phyloP scores from a whole-genome alignment of 768 basidiomycete genomes.

The Podaxis pistillaris region DNA sequence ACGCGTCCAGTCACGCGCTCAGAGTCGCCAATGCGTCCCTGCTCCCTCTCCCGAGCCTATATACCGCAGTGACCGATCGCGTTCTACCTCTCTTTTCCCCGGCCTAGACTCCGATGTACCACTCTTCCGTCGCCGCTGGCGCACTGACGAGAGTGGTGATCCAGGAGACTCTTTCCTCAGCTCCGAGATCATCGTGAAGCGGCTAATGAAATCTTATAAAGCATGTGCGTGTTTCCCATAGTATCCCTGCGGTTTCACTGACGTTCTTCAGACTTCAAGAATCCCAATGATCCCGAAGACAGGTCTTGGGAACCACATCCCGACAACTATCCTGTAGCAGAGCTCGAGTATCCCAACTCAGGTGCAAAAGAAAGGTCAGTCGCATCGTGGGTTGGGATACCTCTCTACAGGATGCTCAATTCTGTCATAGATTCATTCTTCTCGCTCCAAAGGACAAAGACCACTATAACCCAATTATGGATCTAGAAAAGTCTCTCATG shows the following conservation, averaged over 20 bases:
- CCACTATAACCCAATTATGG: conserved; percentile 84
- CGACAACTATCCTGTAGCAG: conserved; percentile 59
- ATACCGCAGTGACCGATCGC: conserved; percentile 58
- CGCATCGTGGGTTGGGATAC: not conserved
- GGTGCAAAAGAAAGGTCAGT: conserved; percentile 66
- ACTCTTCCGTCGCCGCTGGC: conserved; percentile 47
- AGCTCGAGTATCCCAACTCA: conserved; percentile 78
- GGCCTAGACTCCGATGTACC: conserved; percentile 32
- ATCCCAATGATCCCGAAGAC: conserved; percentile 62
- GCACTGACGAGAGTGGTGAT: conserved; percentile 46
- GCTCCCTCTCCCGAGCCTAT: conserved; percentile 55
- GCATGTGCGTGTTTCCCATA: conserved; percentile 39
- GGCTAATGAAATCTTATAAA: conserved; percentile 67
- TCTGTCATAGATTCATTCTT: conserved; percentile 59
- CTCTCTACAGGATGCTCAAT: not conserved
- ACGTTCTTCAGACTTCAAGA: conserved; percentile 58
- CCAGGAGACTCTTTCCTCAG: conserved; percentile 55
- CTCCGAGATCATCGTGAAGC: conserved; percentile 62
- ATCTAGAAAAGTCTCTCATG: conserved; percentile 68
- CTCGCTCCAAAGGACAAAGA: conserved; percentile 82
- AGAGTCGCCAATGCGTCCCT: conserved; percentile 37
- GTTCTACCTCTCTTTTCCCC: conserved; percentile 59
- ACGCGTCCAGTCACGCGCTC: conserved; percentile 43
- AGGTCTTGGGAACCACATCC: conserved; percentile 61
- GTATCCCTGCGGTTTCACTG: conserved; percentile 12